Base-by-base conservation (phyloP, 2,329 filamentous ascomycete species). In the Atkinsonella texensis region DNA sequence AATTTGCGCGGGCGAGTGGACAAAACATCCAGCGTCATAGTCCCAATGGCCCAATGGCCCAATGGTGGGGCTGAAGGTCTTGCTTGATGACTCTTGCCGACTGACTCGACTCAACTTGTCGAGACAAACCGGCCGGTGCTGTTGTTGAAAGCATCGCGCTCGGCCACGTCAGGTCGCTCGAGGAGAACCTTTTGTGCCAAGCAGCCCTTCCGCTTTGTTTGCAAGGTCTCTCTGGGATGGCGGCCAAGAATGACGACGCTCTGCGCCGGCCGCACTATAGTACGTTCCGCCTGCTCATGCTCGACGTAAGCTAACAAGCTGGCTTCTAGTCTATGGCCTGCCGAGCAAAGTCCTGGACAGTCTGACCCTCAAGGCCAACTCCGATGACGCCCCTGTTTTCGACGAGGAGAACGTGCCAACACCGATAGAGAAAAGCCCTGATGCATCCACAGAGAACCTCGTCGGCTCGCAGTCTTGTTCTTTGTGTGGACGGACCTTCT, bases 401-500 rank as follows among this genome's bases (percentile, higher is more conserved):
- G 53, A 55, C 20, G 43, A 58, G 50, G 58, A 60, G 40, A 59
- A 57, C 33, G 54, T 60, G 9, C 60, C 54, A 43, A 57, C 59
- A 45, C 51, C 58, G 8, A 49, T 49, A 38, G 53, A 65, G 31
- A 55, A 59, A 51, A 57, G 55, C 57, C 52, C 46, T n/a, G 54
- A 55, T 17, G 49, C 62, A 2, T 58, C 61, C 13, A 56, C 63
- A 56, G 67, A 70, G 62, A 51, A 43, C 46, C 51, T 75, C 54
- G 75, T 78, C 39, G 80, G 81, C 10, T 77, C 86, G 6, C 89
- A 87, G 53, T 79, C 88, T 13, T 98, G 93, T 65, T 81, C 84
- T 1, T 75, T 97, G 4, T 98, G 93, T 68, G 74, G 76, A 40
- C 75, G 89, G 39, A 73, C 77, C 5, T 95, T 94, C 60, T 63